Percentiles rank a stretch among this genome's conserved stretches.
phyloP scores from a whole-genome alignment of 192 early-diverging fungal genomes.

The Coemansia sp. region DNA sequence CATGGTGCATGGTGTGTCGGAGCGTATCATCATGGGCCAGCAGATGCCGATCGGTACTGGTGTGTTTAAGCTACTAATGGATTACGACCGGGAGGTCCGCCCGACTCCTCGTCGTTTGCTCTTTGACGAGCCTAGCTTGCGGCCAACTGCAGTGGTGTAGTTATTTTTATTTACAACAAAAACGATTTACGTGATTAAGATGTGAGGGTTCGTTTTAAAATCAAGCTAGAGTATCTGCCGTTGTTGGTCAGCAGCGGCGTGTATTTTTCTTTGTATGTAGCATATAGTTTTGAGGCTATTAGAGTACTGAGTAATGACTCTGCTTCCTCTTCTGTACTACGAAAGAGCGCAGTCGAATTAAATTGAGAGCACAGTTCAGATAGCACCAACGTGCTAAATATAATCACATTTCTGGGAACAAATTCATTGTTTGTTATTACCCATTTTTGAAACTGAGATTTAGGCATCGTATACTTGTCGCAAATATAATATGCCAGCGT shows the following conservation, averaged over 20 bases:
- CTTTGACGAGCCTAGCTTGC: slow-evolving; percentile 58
- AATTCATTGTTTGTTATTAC: neutral
- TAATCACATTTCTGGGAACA: neutral
- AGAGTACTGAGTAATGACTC: neutral
- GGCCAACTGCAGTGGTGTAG: neutral
- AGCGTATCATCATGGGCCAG: slow-evolving; percentile 99
- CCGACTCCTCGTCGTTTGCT: slow-evolving; percentile 60
- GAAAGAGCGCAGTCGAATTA: neutral
- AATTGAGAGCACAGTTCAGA: slow-evolving; percentile 4
- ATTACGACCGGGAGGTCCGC: slow-evolving; percentile 61
- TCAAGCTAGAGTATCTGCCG: neutral
- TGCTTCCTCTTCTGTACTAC: neutral
- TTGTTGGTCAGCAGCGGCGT: neutral
- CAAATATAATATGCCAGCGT: neutral
- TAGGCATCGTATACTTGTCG: neutral
- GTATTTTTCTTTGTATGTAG: neutral
- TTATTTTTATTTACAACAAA: neutral
- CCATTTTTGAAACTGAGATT: slow-evolving; percentile 11
- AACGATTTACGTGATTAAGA: too few species aligned
- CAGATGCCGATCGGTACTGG: slow-evolving; percentile 97
- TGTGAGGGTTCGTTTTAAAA: neutral
- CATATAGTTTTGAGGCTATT: neutral
- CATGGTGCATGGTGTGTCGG: slow-evolving; percentile 91
- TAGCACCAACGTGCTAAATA: neutral
- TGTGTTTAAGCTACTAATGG: slow-evolving; percentile 86